Evolutionary conservation across 2,329 filamentous ascomycete species (phyloP).

Genomic region (Piedraia hortae): DNA sequence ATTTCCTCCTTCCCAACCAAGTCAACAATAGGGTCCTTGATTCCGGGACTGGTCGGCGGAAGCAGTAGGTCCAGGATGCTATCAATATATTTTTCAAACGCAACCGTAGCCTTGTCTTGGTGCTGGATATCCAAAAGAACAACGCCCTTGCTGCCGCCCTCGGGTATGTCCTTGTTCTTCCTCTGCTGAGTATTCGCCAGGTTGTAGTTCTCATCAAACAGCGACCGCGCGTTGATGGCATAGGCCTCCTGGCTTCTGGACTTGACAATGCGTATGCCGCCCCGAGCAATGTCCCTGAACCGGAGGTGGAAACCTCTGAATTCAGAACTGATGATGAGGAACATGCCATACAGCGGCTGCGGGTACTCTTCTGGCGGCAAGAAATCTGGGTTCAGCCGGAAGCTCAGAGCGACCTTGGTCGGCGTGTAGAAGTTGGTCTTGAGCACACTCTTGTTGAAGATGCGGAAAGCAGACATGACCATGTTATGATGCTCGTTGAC

Average conservation of each 20-base stretch:
- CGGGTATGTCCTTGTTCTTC: constrained; percentile 99
- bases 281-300: constrained; percentile 88
- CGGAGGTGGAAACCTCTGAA: constrained; percentile 91
- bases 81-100: constrained; percentile 99
- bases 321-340: constrained; percentile 89
- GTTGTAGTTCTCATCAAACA: constrained; percentile 98
- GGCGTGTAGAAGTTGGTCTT: constrained; percentile 98
- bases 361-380: constrained; percentile 80
- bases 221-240: constrained; percentile 76
- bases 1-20: constrained; percentile 88
- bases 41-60: constrained; percentile 70
- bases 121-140: constrained; percentile 81
- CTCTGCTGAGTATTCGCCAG: constrained; percentile 94
- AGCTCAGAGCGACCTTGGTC: constrained; percentile 92
- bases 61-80: constrained; percentile 87
- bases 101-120: constrained; percentile 73
- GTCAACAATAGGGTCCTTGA: constrained; percentile 97
- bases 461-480: constrained; percentile 89
- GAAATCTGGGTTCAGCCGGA: constrained; percentile 74
- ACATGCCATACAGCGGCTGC: constrained; percentile 88
- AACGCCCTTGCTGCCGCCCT: constrained; percentile 93
- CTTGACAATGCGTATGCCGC: constrained; percentile 95
- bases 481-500: constrained; percentile 88
- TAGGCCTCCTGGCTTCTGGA: constrained; percentile 90
- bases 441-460: constrained; percentile 77